Conservation (phyloP, 2,329 filamentous ascomycete genomes). For the Beauveria sp. region DNA sequence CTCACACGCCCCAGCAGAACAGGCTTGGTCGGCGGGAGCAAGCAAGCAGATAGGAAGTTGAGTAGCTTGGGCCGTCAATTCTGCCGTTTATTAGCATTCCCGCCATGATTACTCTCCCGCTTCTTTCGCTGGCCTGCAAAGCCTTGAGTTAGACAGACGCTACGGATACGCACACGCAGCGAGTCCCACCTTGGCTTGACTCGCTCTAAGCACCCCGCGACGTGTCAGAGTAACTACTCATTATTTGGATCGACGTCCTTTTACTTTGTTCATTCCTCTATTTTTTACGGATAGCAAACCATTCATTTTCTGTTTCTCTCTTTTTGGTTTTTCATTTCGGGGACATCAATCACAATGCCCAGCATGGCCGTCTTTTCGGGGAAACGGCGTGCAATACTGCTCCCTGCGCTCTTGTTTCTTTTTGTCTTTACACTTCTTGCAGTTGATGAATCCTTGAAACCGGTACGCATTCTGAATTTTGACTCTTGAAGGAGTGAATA, state of each 20-base stretch:
- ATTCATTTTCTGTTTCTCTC: not conserved
- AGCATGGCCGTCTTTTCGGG: conserved; percentile 1
- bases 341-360: not conserved
- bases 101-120: not conserved
- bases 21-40: not conserved
- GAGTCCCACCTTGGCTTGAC: not conserved
- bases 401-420: not conserved
- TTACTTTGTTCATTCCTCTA: not conserved
- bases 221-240: too few relatives aligned
- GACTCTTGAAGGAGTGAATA: not conserved
- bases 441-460: conserved; percentile 5
- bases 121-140: not conserved
- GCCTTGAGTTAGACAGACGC: not conserved
- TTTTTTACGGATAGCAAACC: not conserved
- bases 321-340: not conserved
- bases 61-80: not conserved
- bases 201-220: not conserved
- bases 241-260: too few relatives aligned
- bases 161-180: not conserved
- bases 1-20: not conserved
- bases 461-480: not conserved
- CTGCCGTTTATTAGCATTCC: not conserved
- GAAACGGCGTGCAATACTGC: not conserved
- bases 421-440: conserved; percentile 7
- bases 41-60: not conserved